Evolutionary conservation across 2,329 filamentous ascomycete species (phyloP).

Genomic region (Cercospora sp.): DNA sequence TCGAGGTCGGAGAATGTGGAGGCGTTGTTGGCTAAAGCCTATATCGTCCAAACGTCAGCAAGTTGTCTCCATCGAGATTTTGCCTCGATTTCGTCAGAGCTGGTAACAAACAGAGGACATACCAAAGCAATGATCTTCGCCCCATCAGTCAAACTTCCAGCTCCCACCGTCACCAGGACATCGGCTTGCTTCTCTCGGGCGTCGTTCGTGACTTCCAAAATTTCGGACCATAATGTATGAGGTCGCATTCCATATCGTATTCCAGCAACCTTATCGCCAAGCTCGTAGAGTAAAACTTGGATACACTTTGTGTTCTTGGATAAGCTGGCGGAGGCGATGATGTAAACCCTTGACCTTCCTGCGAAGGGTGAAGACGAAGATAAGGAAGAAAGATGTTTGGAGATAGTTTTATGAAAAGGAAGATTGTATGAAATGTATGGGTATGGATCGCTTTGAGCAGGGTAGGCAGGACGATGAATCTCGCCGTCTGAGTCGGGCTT

Average conservation of each 20-base stretch:
- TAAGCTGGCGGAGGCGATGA: slow-evolving; percentile 54
- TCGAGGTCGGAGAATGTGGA: slow-evolving; percentile 13
- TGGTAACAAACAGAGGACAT: no score
- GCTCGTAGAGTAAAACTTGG: slow-evolving; percentile 41
- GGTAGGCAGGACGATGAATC: slow-evolving; percentile 10
- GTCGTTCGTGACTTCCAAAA: slow-evolving; percentile 51
- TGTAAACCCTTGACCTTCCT: slow-evolving; percentile 45
- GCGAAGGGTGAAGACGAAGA: neutral
- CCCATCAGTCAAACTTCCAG: slow-evolving; percentile 56
- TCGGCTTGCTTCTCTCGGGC: slow-evolving; percentile 45
- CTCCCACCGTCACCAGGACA: slow-evolving; percentile 56
- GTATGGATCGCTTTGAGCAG: slow-evolving; percentile 16
- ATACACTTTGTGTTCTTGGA: slow-evolving; percentile 49
- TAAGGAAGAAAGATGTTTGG: slow-evolving; percentile 40
- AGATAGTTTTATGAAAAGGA: slow-evolving; percentile 48
- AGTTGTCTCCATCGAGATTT: no score
- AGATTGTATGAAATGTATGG: slow-evolving; percentile 52
- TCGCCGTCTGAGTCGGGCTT: slow-evolving; percentile 3
- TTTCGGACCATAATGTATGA: slow-evolving; percentile 56
- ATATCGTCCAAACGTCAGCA: no score
- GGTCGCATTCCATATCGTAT: slow-evolving; percentile 53
- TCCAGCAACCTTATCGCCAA: slow-evolving; percentile 50
- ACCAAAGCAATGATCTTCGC: slow-evolving; percentile 54
- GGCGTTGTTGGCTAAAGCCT: slow-evolving; percentile 19
- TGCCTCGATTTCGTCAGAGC: no score